Percentiles rank a stretch among this genome's conserved stretches.
Conservation (phyloP, 2,329 filamentous ascomycete species). For the Cladosporium sp. region DNA sequence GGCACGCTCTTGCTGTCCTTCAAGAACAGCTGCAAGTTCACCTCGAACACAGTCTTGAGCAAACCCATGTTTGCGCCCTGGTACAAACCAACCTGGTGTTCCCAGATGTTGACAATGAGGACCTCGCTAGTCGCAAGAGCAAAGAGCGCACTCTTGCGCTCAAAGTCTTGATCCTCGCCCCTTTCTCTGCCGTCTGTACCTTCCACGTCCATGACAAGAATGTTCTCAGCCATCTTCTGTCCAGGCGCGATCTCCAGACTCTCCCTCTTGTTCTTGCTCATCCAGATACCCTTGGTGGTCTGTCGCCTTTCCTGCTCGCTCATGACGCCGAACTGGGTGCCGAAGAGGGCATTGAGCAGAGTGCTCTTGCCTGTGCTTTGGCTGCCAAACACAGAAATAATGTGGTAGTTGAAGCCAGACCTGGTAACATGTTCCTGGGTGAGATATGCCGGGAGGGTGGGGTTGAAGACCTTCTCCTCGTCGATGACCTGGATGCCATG, state of each 20-base stretch:
- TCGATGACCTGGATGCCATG: constrained; percentile 97
- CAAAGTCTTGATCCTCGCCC: constrained; percentile 97
- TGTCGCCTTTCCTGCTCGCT: constrained; percentile 88
- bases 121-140: constrained; percentile 97
- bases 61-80: constrained; percentile 99
- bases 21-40: constrained; percentile 93
- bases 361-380: constrained; percentile 99
- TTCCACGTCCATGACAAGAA: constrained; percentile 98
- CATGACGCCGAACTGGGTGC: constrained; percentile 97
- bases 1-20: constrained; percentile 92
- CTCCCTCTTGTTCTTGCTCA: constrained; percentile 87
- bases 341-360: constrained; percentile 90
- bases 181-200: constrained; percentile 94
- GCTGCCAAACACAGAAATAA: constrained; percentile 97
- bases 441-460: constrained; percentile 76
- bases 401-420: constrained; percentile 96
- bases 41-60: constrained; percentile 97
- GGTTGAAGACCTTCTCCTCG: constrained; percentile 95
- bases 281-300: constrained; percentile 99
- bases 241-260: constrained; percentile 42
- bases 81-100: constrained; percentile 96
- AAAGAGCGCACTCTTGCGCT: constrained; percentile 96
- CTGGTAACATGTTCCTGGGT: constrained; percentile 73
- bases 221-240: constrained; percentile 86
- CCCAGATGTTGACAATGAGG: constrained; percentile 98